These are phyloP conservation scores for Pichia sp. DNA, from an alignment of 1,139 yeast species.

Conservation along the genomic window DNA sequence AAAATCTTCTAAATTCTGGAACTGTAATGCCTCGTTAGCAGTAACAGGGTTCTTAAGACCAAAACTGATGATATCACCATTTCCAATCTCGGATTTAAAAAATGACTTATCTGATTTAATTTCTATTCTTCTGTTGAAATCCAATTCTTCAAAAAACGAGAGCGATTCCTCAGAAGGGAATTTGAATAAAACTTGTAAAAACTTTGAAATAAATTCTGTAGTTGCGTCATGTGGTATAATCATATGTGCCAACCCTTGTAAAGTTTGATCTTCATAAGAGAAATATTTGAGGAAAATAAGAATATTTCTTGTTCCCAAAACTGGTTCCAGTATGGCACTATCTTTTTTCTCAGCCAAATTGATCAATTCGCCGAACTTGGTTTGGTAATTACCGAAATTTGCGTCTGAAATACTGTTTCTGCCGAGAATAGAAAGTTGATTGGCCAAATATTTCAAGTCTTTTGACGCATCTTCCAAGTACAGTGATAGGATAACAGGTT, in stretches of 20 bases:
- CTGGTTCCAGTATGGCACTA: constrained; percentile 22
- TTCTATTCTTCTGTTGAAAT: constrained; percentile 55
- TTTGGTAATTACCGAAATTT: constrained; percentile 11
- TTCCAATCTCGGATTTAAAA: constrained; percentile 61
- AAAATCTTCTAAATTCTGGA: constrained; percentile 41
- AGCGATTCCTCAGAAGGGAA: constrained; percentile 41
- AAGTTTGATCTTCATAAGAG: constrained; percentile 50
- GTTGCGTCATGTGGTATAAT: constrained; percentile 48
- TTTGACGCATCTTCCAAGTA: constrained; percentile 27
- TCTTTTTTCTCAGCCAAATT: constrained; percentile 13
- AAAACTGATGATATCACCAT: constrained; percentile 72
- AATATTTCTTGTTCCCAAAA: constrained; percentile 35
- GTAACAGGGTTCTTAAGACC: constrained; percentile 39
- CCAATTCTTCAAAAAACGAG: constrained; percentile 65
- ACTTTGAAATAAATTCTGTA: constrained; percentile 43
- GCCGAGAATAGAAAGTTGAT: constrained; percentile 1
- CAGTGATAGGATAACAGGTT: constrained; percentile 21
- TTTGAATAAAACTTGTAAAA: constrained; percentile 43
- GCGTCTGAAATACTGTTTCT: not conserved
- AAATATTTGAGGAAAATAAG: constrained; percentile 67
- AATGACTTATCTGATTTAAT: constrained; percentile 45
- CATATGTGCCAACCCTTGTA: constrained; percentile 63
- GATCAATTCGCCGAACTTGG: constrained; percentile 15
- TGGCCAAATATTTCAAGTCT: constrained; percentile 18
- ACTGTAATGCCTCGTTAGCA: constrained; percentile 7